Conservation (phyloP, 305 asterid species). For the Striga hermonthica region DNA sequence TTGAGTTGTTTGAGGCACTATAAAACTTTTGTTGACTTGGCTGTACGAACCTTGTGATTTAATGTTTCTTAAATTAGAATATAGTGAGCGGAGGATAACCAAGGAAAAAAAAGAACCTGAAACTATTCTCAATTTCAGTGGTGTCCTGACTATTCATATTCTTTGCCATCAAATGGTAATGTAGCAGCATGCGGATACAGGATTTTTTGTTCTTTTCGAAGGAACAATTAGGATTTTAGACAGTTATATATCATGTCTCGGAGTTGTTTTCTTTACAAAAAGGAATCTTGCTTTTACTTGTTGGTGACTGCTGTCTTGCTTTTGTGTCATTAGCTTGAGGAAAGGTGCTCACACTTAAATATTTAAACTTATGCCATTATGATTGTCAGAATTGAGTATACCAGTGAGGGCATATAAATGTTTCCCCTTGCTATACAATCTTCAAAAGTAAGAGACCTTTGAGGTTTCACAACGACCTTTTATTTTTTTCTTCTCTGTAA, state of each 20-base stretch:
- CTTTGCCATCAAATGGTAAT: conserved; percentile 28
- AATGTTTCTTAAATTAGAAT: conserved; percentile 34
- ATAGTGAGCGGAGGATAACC: conserved; percentile 29
- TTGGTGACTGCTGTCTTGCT: conserved; percentile 36
- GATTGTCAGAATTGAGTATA: conserved; percentile 25
- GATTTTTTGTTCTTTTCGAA: conserved; percentile 7
- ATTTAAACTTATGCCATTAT: conserved; percentile 29
- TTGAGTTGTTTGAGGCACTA: conserved; percentile 33
- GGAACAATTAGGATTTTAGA: conserved; percentile 17
- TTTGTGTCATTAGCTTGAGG: conserved; percentile 33
- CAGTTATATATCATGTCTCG: conserved; percentile 29
- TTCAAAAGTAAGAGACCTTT: conserved; percentile 21
- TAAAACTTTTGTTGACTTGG: conserved; percentile 34
- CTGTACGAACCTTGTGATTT: conserved; percentile 32
- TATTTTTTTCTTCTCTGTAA: conserved; percentile 20
- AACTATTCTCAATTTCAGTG: conserved; percentile 31
- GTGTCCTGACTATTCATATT: conserved; percentile 31
- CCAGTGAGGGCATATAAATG: conserved; percentile 22
- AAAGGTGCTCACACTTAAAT: conserved; percentile 32
- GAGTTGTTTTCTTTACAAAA: conserved; percentile 48
- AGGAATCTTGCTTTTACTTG: conserved; percentile 44
- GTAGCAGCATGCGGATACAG: conserved; percentile 27
- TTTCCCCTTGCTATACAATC: conserved; percentile 16
- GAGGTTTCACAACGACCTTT: conserved; percentile 9
- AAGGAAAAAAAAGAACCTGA: conserved; percentile 33